Conservation (phyloP, 2,329 filamentous ascomycete species). For the Xylogone sp. region DNA sequence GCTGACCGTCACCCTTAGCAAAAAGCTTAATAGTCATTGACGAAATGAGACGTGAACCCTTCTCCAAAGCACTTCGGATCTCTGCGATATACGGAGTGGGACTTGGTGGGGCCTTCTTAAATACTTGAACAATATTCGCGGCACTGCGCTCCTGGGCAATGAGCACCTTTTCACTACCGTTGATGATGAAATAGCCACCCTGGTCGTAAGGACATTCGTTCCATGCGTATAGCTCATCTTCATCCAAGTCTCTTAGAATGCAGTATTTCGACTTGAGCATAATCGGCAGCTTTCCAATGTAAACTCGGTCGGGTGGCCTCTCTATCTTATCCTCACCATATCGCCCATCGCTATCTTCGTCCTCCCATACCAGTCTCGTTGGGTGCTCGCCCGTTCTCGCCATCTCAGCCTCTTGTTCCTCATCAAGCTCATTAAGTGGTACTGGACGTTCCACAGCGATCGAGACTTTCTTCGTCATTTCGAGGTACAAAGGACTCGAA, state of each 20-base stretch:
- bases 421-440: conserved; percentile 64
- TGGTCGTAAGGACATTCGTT: conserved; percentile 99
- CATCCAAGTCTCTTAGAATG: conserved; percentile 76
- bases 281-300: conserved; percentile 92
- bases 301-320: conserved; percentile 56
- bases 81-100: conserved; percentile 92
- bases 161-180: conserved; percentile 96
- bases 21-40: conserved; percentile 88
- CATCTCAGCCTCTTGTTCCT: conserved; percentile 55
- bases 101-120: conserved; percentile 93
- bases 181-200: conserved; percentile 98
- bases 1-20: conserved; percentile 75
- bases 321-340: conserved; percentile 42
- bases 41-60: conserved; percentile 91
- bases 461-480: conserved; percentile 80
- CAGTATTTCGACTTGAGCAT: conserved; percentile 99
- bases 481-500: conserved; percentile 83
- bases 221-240: conserved; percentile 82
- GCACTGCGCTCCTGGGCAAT: conserved; percentile 97
- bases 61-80: conserved; percentile 93
- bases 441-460: conserved; percentile 75
- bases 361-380: conserved; percentile 57
- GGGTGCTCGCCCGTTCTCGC: conserved; percentile 53
- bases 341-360: conserved; percentile 39
- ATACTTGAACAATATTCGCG: conserved; percentile 98